Percentiles rank a stretch among this genome's conserved stretches.
These are phyloP conservation scores for Comarum palustre DNA, from an alignment of 306 rosid genomes.

Conservation along the genomic window DNA sequence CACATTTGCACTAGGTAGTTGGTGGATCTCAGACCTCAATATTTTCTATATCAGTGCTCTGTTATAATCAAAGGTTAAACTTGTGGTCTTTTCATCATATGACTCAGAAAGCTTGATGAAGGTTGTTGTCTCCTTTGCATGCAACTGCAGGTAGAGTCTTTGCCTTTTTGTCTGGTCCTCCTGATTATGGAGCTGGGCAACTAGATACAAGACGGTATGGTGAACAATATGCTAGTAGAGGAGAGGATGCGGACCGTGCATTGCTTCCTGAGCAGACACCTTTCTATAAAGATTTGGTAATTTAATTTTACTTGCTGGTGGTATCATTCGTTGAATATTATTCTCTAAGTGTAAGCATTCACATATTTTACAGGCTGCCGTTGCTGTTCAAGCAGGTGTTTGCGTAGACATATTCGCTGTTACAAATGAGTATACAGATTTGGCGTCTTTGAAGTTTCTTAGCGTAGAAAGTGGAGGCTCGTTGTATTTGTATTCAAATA, in stretches of 20 bases:
- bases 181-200: slow-evolving; percentile 94
- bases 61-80: not conserved
- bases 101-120: slow-evolving; percentile 20
- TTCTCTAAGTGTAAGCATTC: slow-evolving; percentile 36
- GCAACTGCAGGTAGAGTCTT: slow-evolving; percentile 80
- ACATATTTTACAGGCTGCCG: slow-evolving; percentile 74
- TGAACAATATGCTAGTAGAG: slow-evolving; percentile 96
- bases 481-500: slow-evolving; percentile 68
- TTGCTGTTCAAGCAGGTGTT: slow-evolving; percentile 97
- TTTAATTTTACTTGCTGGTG: slow-evolving; percentile 16
- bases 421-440: slow-evolving; percentile 91
- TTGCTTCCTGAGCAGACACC: slow-evolving; percentile 98
- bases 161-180: slow-evolving; percentile 91
- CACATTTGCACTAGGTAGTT: slow-evolving; percentile 88
- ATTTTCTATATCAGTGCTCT: not conserved
- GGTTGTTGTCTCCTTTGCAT: slow-evolving; percentile 32
- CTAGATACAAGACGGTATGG: slow-evolving; percentile 93
- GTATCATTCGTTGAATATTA: slow-evolving; percentile 16
- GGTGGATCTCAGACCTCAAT: slow-evolving; percentile 24
- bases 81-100: not conserved
- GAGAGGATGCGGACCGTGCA: slow-evolving; percentile 97
- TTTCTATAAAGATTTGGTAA: slow-evolving; percentile 87
- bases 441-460: slow-evolving; percentile 88
- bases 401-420: slow-evolving; percentile 96
- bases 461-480: slow-evolving; percentile 95